These are phyloP conservation scores for Rhodotorula babjevae DNA, from an alignment of 768 basidiomycete genomes.

Conservation along the genomic window DNA sequence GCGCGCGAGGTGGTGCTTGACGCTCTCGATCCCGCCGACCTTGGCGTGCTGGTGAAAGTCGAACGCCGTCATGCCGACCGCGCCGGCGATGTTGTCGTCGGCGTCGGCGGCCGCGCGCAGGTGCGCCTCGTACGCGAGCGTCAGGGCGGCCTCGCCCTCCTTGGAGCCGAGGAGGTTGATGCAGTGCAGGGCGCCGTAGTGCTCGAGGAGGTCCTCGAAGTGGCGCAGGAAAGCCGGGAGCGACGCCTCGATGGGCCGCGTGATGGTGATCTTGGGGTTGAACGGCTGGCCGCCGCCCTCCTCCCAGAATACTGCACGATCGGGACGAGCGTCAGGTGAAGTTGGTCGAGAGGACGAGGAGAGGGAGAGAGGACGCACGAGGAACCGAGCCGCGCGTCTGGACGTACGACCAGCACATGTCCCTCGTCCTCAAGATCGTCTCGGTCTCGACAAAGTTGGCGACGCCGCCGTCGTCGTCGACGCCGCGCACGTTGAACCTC, in stretches of 20 bases:
- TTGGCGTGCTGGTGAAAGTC: constrained; percentile 87
- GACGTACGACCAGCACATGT: constrained; percentile 82
- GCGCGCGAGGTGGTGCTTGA: constrained; percentile 61
- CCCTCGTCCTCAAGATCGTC: constrained; percentile 77
- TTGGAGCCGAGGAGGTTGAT: constrained; percentile 87
- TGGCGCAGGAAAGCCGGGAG: constrained; percentile 97
- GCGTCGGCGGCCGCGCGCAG: constrained; percentile 48
- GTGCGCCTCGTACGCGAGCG: constrained; percentile 75
- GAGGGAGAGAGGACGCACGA: constrained; percentile 55
- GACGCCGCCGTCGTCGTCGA: constrained; percentile 65
- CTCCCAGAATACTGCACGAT: constrained; percentile 98
- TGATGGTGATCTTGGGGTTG: constrained; percentile 80
- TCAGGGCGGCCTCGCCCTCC: constrained; percentile 83
- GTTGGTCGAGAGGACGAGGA: background rate
- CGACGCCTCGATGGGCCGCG: constrained; percentile 79
- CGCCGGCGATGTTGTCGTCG: constrained; percentile 33
- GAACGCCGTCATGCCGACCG: constrained; percentile 64
- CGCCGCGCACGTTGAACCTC: constrained; percentile 65
- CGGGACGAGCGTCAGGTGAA: background rate
- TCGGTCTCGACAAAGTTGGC: constrained; percentile 89
- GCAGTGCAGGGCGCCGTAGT: constrained; percentile 78
- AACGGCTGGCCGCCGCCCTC: constrained; percentile 94
- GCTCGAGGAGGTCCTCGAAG: constrained; percentile 75
- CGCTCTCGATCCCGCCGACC: constrained; percentile 78
- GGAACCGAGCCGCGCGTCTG: constrained; percentile 95